Evolutionary conservation across 1,139 yeast species (phyloP).

Genomic region (Yamadazyma dushanensis): DNA sequence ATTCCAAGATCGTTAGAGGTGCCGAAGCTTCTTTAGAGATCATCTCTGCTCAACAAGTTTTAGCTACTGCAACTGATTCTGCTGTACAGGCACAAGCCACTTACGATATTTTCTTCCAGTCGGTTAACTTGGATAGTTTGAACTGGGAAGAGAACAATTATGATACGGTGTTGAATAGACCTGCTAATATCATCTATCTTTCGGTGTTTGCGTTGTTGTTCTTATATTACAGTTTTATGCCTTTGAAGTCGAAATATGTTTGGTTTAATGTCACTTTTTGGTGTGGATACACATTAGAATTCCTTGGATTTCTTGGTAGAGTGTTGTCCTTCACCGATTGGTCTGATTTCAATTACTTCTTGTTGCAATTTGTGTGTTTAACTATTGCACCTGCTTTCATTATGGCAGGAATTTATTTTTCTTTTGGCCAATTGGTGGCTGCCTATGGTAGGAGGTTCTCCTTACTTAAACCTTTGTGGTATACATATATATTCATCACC

Average conservation of each 20-base stretch:
- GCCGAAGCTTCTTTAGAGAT: constrained; percentile 40
- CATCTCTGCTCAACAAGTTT: constrained; percentile 31
- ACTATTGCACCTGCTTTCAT: constrained; percentile 42
- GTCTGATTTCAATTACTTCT: constrained; percentile 22
- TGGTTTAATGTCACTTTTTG: constrained; percentile 33
- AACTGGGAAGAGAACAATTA: constrained; percentile 29
- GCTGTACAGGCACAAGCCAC: constrained; percentile 30
- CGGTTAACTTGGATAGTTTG: constrained; percentile 33
- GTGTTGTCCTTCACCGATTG: constrained; percentile 42
- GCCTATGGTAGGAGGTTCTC: constrained; percentile 29
- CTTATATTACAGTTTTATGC: constrained; percentile 20
- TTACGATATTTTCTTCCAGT: constrained; percentile 28
- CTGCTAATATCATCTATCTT: constrained; percentile 34
- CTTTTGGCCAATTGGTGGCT: constrained; percentile 35
- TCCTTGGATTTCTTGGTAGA: constrained; percentile 73
- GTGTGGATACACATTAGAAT: constrained; percentile 31
- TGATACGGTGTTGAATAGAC: constrained; percentile 21
- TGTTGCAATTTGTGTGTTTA: constrained; percentile 35
- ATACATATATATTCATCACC: constrained; percentile 34
- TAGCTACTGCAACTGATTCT: constrained; percentile 40
- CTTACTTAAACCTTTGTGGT: constrained; percentile 31
- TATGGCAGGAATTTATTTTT: constrained; percentile 41
- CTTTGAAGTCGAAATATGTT: constrained; percentile 24
- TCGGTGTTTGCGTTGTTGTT: constrained; percentile 26
- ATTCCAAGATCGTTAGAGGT: constrained; percentile 32